Base-by-base conservation (phyloP, 176 grass and related monocot species). In the Guadua angustifolia region DNA sequence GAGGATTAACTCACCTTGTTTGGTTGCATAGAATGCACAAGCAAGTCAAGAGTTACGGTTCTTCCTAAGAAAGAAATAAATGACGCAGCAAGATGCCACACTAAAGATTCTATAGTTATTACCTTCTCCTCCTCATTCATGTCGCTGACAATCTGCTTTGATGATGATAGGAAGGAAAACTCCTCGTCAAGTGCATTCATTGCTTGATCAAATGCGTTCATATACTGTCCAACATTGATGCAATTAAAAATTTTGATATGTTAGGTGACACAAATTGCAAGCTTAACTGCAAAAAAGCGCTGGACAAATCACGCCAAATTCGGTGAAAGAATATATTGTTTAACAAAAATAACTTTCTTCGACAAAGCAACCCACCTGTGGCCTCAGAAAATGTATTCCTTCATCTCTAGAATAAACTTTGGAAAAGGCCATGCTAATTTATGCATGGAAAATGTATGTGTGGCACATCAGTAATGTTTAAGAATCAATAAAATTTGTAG, bases 71-170 rank as follows among this genome's bases (percentile, higher is more conserved):
- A 68, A 47, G 55, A 75, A 78, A 75, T 6, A 77, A 83, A 86
- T 44, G n/a, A 42, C 12, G 22, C 39, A 69, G 75, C 35, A 82
- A 19, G 8, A 52, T 57, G 21, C 66, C 4, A 12, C 13, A 77
- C 32, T 38, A 47, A 76, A 36, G 38, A 81, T 71, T 71, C 43
- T 58, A 59, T 21, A 53, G 29, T 84, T 46, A 50, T 85, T 95
- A 98, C 96, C 93, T 95, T 98, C 43, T 98, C 74, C 47, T 94
- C 78, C 56, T 98, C 93, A 68, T 88, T 90, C 72, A 86, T 77
- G 75, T 92, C 94, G 43, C 96, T 98, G 52, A 98, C 96, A 77
- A 98, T 87, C 81, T 95, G 93, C 83, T 98, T 98, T 64, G 85
- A 46, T 65, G 91, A 93, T 57, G 91, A 89, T 59, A 98, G 74